These are phyloP conservation scores for Oryza punctata DNA, from an alignment of 176 grass and related monocot species.

Conservation along the genomic window DNA sequence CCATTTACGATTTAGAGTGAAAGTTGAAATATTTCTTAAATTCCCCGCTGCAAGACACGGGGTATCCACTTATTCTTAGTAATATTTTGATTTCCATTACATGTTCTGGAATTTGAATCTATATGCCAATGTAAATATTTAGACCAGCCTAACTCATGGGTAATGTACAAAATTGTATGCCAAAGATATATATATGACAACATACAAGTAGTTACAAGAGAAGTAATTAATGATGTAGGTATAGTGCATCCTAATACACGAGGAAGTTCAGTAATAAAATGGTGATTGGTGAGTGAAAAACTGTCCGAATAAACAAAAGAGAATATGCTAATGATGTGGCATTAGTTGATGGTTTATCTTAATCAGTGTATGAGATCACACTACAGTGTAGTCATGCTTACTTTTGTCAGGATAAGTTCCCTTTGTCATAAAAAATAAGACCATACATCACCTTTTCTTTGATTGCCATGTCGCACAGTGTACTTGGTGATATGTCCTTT, in stretches of 20 bases:
- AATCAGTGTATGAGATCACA: neutral
- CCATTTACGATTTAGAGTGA: too few relatives aligned
- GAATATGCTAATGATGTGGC: slow-evolving; percentile 12
- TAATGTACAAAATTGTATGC: too few relatives aligned
- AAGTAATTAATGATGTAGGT: neutral
- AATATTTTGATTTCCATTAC: neutral
- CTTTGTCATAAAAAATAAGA: too few relatives aligned
- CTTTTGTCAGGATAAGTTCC: too few relatives aligned
- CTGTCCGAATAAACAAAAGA: neutral
- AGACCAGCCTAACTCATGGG: neutral
- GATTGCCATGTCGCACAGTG: too few relatives aligned
- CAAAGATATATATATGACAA: too few relatives aligned
- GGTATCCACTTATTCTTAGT: too few relatives aligned
- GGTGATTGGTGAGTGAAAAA: neutral
- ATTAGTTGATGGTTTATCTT: neutral
- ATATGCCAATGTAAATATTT: neutral
- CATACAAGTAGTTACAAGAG: neutral
- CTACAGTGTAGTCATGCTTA: neutral
- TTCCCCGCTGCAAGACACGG: too few relatives aligned
- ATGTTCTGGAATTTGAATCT: neutral
- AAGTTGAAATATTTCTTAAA: too few relatives aligned
- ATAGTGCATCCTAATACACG: neutral
- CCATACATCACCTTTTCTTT: too few relatives aligned
- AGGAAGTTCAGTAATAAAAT: neutral
- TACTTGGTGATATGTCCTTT: too few relatives aligned